Evolutionary conservation across 352 stramenopile species (phyloP).

Genomic region (Phytophthora ramorum): DNA sequence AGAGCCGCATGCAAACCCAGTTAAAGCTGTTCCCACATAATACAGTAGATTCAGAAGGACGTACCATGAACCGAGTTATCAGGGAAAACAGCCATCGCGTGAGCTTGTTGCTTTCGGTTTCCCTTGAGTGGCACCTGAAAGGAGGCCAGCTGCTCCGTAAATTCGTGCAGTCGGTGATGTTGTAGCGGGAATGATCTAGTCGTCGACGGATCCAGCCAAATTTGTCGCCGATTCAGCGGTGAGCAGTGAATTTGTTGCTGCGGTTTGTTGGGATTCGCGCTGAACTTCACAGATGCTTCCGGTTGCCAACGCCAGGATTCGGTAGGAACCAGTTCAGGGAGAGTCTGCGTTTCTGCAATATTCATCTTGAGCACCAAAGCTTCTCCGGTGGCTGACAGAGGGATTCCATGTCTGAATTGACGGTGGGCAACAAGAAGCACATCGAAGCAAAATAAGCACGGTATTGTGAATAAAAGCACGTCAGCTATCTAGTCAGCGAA

Average conservation of each 20-base stretch:
- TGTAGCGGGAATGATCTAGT: slow-evolving; percentile 58
- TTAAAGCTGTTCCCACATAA: not conserved
- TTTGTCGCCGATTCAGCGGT: slow-evolving; percentile 49
- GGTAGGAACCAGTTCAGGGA: slow-evolving; percentile 48
- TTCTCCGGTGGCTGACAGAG: slow-evolving; percentile 47
- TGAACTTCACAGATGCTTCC: slow-evolving; percentile 15
- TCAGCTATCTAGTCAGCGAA: not conserved
- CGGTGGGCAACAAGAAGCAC: not conserved
- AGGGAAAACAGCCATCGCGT: slow-evolving; percentile 59
- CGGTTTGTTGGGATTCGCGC: not conserved
- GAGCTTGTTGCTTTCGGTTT: slow-evolving; percentile 60
- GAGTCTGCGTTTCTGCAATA: slow-evolving; percentile 42
- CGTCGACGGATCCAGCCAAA: slow-evolving; percentile 73
- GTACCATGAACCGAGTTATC: slow-evolving; percentile 74
- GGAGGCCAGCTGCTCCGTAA: slow-evolving; percentile 74
- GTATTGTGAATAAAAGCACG: slow-evolving; percentile 9
- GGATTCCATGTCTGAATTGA: slow-evolving; percentile 64
- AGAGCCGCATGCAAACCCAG: not conserved
- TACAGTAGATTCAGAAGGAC: not conserved
- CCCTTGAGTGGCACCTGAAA: slow-evolving; percentile 67
- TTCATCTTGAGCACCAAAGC: slow-evolving; percentile 45
- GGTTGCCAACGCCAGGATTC: slow-evolving; percentile 41
- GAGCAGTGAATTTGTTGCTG: slow-evolving; percentile 38
- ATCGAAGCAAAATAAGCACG: slow-evolving; percentile 8
- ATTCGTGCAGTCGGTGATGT: slow-evolving; percentile 62